Evolutionary conservation across 352 stramenopile genomes (phyloP).

Genomic region (Globisporangium alternatum): DNA sequence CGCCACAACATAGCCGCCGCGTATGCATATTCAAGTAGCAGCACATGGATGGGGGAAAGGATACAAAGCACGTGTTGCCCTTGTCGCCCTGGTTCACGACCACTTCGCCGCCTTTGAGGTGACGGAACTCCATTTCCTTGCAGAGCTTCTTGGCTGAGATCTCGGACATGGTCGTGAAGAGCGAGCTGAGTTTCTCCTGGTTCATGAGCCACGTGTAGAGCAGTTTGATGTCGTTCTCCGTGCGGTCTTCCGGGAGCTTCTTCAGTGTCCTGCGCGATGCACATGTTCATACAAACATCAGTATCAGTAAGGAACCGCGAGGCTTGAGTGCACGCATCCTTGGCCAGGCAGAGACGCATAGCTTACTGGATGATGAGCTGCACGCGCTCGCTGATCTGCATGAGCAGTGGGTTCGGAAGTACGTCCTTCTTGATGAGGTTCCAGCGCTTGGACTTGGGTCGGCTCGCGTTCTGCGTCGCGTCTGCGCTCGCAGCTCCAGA

Average conservation of each 20-base stretch:
- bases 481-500: background rate
- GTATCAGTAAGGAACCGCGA: background rate
- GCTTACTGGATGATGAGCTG: constrained; percentile 66
- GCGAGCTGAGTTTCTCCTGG: constrained; percentile 82
- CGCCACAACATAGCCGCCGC: background rate
- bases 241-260: constrained; percentile 58
- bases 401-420: constrained; percentile 44
- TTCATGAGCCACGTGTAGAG: constrained; percentile 85
- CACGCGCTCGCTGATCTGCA: constrained; percentile 61
- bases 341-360: background rate
- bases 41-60: background rate
- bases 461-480: background rate
- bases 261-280: constrained; percentile 44
- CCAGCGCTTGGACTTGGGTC: constrained; percentile 14
- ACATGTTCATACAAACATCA: background rate
- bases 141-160: constrained; percentile 82
- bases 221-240: constrained; percentile 72
- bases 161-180: constrained; percentile 86
- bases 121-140: constrained; percentile 84
- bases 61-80: constrained; percentile 83
- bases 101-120: constrained; percentile 60
- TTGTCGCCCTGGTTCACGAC: constrained; percentile 84
- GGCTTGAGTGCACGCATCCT: too few relatives aligned
- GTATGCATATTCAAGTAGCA: background rate
- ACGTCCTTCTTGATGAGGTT: constrained; percentile 26